Conservation (phyloP, 2,329 filamentous ascomycete genomes). For the Pseudogymnoascus destructans region DNA sequence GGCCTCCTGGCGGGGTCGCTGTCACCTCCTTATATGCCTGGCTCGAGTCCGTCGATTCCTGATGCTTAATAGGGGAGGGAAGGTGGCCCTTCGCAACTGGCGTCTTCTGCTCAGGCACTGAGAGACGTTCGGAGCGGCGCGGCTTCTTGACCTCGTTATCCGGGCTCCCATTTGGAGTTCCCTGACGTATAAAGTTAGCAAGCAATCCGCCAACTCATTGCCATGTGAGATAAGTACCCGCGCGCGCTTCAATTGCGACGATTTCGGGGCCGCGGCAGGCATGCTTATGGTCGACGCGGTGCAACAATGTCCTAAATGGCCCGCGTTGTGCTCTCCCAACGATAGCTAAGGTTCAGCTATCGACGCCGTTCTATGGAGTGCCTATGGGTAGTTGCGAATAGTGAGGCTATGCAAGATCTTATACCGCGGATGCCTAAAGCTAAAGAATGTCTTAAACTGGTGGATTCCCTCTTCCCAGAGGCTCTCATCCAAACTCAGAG, state of each 20-base stretch:
- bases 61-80: conserved; percentile 67
- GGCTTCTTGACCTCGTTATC: conserved; percentile 54
- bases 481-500: background rate
- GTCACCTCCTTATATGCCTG: conserved; percentile 52
- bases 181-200: conserved; percentile 17
- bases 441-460: background rate
- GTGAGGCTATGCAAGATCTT: conserved; percentile 2
- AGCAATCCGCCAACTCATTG: conserved; percentile 17
- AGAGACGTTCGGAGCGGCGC: conserved; percentile 62
- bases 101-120: conserved; percentile 42
- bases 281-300: conserved; percentile 13
- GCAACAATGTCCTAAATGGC: background rate
- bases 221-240: conserved; percentile 42
- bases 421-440: conserved; percentile 1
- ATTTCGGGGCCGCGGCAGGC: conserved; percentile 55
- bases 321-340: background rate
- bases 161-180: conserved; percentile 16
- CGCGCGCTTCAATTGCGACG: conserved; percentile 72
- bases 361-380: background rate
- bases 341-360: conserved; percentile 3
- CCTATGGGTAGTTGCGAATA: background rate
- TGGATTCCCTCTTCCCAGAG: conserved; percentile 3
- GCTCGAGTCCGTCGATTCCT: conserved; percentile 48
- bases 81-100: conserved; percentile 55
- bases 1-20: conserved; percentile 52